Percentiles rank a stretch among this genome's conserved stretches.
Conservation (phyloP, 2,329 filamentous ascomycete species). For the Simplicillium aogashimaense region DNA sequence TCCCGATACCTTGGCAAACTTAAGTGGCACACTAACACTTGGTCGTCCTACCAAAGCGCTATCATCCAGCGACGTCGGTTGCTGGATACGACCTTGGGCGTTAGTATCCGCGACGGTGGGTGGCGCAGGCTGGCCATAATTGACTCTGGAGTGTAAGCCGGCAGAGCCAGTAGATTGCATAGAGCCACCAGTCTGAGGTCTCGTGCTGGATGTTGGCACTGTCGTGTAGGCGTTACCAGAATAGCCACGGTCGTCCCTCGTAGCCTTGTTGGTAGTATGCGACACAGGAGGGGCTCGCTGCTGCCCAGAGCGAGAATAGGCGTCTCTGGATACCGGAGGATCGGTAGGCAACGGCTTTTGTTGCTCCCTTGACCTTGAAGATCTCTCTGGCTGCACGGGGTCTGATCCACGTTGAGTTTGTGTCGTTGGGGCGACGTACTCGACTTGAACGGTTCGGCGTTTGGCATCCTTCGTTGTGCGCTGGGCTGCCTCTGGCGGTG, state of each 20-base stretch:
- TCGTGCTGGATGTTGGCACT: slow-evolving; percentile 31
- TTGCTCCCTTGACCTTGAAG: slow-evolving; percentile 21
- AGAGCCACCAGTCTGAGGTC: slow-evolving; percentile 76
- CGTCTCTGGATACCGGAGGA: slow-evolving; percentile 29
- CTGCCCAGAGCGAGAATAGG: slow-evolving; percentile 5
- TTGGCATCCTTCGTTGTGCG: slow-evolving; percentile 78
- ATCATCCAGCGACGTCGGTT: slow-evolving; percentile 53
- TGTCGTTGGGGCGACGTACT: slow-evolving; percentile 88
- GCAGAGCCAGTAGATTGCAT: slow-evolving; percentile 61
- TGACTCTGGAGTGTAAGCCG: slow-evolving; percentile 51
- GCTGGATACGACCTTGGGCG: slow-evolving; percentile 80
- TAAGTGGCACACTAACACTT: slow-evolving; percentile 48
- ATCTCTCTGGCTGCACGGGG: slow-evolving; percentile 29
- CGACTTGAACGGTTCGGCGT: slow-evolving; percentile 88
- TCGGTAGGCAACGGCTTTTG: slow-evolving; percentile 54
- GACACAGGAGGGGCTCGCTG: slow-evolving; percentile 15
- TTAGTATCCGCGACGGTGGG: slow-evolving; percentile 83
- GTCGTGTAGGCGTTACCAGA: slow-evolving; percentile 33
- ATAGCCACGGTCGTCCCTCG: slow-evolving; percentile 19
- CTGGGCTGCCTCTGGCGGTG: slow-evolving; percentile 43
- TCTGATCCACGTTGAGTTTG: slow-evolving; percentile 64
- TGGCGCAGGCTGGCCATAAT: slow-evolving; percentile 77
- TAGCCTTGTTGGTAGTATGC: background rate
- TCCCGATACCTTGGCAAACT: slow-evolving; percentile 47
- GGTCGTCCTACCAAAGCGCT: slow-evolving; percentile 55